phyloP scores from a whole-genome alignment of 2,329 filamentous ascomycete species.

The Cordyceps pruinosa region DNA sequence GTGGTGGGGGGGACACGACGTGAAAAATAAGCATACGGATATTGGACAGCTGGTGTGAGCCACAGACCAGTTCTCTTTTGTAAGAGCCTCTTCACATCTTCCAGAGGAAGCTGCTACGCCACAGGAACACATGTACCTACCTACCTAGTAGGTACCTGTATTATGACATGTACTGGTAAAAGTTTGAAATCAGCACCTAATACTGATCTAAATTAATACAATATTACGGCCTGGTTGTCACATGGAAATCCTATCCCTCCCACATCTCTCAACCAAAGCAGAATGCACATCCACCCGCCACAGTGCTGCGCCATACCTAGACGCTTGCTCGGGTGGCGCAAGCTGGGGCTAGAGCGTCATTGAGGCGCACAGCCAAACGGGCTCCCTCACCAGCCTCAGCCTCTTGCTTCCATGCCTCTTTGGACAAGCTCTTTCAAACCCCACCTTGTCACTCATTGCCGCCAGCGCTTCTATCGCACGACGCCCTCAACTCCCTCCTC shows the following conservation, averaged over 20 bases:
- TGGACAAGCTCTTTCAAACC: neutral
- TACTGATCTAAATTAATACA: too few species aligned
- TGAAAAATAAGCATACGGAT: neutral
- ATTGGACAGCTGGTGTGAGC: neutral
- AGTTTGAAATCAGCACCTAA: too few species aligned
- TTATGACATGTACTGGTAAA: too few species aligned
- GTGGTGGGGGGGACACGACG: neutral
- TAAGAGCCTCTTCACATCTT: too few species aligned
- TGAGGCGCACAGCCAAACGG: neutral
- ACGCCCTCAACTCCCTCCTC: neutral
- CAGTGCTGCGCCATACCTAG: neutral
- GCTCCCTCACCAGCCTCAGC: constrained; percentile 5
- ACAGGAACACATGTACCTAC: too few species aligned
- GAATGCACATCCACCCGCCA: neutral
- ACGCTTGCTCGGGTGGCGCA: neutral
- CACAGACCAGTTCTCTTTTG: too few species aligned
- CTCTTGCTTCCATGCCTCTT: neutral
- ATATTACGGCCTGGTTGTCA: too few species aligned
- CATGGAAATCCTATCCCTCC: too few species aligned
- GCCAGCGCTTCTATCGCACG: neutral
- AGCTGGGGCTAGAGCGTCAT: neutral
- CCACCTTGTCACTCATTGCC: neutral
- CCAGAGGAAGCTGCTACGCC: too few species aligned
- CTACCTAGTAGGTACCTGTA: too few species aligned
- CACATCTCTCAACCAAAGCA: too few species aligned